Evolutionary conservation across 179 eudicot species (phyloP).

Genomic region (Amaranthus tricolor): DNA sequence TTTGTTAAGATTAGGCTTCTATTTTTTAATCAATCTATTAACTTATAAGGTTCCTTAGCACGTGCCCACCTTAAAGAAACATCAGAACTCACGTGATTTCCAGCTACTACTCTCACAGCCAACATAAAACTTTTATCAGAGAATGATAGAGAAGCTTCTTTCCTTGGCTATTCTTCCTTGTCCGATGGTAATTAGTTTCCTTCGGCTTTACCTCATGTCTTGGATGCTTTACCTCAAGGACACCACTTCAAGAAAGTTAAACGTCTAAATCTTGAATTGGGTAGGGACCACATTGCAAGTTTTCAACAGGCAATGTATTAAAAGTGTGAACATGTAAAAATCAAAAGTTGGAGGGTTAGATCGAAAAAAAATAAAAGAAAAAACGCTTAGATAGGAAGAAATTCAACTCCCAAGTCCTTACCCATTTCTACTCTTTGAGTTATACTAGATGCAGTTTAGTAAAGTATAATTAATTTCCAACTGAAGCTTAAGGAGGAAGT

Average conservation of each 20-base stretch:
- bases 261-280: not conserved
- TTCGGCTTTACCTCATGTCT: conserved; percentile 22
- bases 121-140: conserved; percentile 15
- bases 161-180: conserved; percentile 17
- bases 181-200: conserved; percentile 20
- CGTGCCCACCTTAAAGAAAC: conserved; percentile 23
- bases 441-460: conserved; percentile 22
- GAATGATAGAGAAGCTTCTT: conserved; percentile 31
- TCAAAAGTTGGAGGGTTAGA: conserved; percentile 11
- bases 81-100: conserved; percentile 28
- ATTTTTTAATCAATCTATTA: not conserved
- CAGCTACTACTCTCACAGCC: conserved; percentile 9
- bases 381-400: not conserved
- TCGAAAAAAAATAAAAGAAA: not conserved
- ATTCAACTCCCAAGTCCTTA: conserved; percentile 6
- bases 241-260: not conserved
- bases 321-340: conserved; percentile 10
- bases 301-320: conserved; percentile 4
- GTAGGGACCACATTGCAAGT: conserved; percentile 20
- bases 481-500: conserved; percentile 24
- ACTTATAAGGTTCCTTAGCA: conserved; percentile 12
- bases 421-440: conserved; percentile 14
- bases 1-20: not conserved
- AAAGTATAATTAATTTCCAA: conserved; percentile 14
- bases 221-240: not conserved